Evolutionary conservation across 768 basidiomycete genomes (phyloP), one percentile per base, ranked within the genome.

Genomic region (Coprinopsis marcescibilis): DNA sequence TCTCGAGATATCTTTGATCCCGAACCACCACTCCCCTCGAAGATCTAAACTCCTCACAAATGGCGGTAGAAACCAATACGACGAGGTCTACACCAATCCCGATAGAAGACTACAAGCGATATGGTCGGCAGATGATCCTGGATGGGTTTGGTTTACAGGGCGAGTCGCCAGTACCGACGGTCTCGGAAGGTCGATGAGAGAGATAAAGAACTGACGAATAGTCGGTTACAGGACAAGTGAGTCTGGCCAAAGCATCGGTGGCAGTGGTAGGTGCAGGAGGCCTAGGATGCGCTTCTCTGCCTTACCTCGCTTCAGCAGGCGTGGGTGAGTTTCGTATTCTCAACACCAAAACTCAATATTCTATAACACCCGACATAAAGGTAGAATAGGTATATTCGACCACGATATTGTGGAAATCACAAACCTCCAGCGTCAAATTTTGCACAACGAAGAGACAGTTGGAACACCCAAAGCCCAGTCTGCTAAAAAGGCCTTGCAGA

Each of bases 71-170:
- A n/a, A n/a, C n/a, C n/a, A 20, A 45, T 24, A 11, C 43, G 13
- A 48, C 43, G 27, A 38, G 11, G 36, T 19, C n/a, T 45, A 46
- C n/a, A n/a, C n/a, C n/a, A 24, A 66, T 75, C 23, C 65, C 68
- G 25, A 59, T 82, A 32, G 68, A 75, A 43, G 93, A 97, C 55
- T 97, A 95, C 62, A 70, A 73, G 56, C 76, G 94, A 47, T 98
- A 97, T 80, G 93, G 95, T 35, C 74, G 96, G 45, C 95, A 99
- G 61, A 95, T 99, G 93, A 91, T 97, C 48, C 67, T 96, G 45
- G 81, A 89, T 48, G 85, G 82, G 14, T 85, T 96, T 60, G 94
- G 94, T 7, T 72, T 97, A 2, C 72, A 79, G 65, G 94, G 94
- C 86, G 47, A 38, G 66, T 25, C 36, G 17, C 11, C 15, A n/a